Evolutionary conservation across 2,329 filamentous ascomycete genomes (phyloP), one percentile per base, ranked within the genome.

Genomic region (Sarocladiaceae sp.): DNA sequence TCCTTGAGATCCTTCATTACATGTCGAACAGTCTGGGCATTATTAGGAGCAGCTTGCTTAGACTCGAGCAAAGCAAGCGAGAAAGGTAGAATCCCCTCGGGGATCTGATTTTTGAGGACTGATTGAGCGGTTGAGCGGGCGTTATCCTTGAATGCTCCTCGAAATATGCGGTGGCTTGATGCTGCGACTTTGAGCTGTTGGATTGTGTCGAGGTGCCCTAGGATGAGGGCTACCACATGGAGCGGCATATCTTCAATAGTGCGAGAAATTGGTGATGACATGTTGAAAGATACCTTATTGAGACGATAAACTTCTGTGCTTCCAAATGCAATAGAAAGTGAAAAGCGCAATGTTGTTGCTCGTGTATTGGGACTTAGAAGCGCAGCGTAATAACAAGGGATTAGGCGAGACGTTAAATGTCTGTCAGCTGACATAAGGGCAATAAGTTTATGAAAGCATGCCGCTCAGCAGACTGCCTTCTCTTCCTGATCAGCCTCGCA

Each of bases 131-230:
- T 35, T 4, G 46, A 49, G 46, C 17, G 46, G 22, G n/a, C 11
- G 20, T 22, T 49, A 4, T 49, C 46, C 46, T 20, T 49, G 17
- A 49, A 22, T 4, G 46, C 46, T 22, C 35, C 46, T n/a, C 28
- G 28, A 35, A 49, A 49, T 13, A 22, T 49, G 28, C 46, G 12
- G 17, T 49, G 46, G 46, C 46, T 49, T 49, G 28, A 35, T 4
- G 17, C 29, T 4, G 46, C 28, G 46, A 22, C n/a, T n/a, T 49
- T 49, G 26, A 49, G 46, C 26, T 17, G 26, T n/a, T 49, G 26
- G 28, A 49, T 49, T 18, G 46, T 49, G 46, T 35, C 28, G 28
- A 49, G 46, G 33, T 49, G 46, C 26, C 7, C 46, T 4, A 49
- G 46, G 4, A 49, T 49, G 23, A 15, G 5, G 25, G 46, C 46